phyloP scores from a whole-genome alignment of 2,329 filamentous ascomycete species.

The Bipolaris oryzae region DNA sequence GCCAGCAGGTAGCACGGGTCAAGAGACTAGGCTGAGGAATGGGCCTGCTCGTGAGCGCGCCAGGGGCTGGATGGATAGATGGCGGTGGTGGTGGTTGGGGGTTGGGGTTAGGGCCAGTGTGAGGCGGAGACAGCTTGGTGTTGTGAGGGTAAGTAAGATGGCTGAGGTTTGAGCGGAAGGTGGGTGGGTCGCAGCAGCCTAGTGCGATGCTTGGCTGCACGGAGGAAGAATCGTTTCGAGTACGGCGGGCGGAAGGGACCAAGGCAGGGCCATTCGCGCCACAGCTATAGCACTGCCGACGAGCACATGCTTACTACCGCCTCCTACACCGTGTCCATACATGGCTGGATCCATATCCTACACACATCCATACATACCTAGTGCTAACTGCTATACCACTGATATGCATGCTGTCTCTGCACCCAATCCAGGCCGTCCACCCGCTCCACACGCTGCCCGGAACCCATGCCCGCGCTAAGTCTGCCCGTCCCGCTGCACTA shows the following conservation, averaged over 20 bases:
- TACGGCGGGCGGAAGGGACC: slow-evolving; percentile 11
- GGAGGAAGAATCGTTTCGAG: slow-evolving; percentile 16
- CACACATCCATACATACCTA: not conserved
- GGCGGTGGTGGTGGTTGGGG: slow-evolving; percentile 17
- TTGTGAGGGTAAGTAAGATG: slow-evolving; percentile 12
- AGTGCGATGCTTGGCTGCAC: slow-evolving; percentile 20
- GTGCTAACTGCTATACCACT: too few relatives aligned
- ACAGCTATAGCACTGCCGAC: not conserved
- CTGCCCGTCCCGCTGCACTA: slow-evolving; percentile 18
- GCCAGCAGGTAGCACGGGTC: slow-evolving; percentile 8
- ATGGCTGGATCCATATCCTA: not conserved
- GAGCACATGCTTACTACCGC: too few relatives aligned
- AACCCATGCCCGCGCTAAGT: slow-evolving; percentile 8
- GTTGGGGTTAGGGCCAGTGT: slow-evolving; percentile 1
- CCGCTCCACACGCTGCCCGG: slow-evolving; percentile 8
- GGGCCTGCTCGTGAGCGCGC: slow-evolving; percentile 35
- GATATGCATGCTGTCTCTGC: slow-evolving; percentile 1
- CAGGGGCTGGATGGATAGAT: slow-evolving; percentile 25
- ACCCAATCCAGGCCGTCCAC: slow-evolving; percentile 3
- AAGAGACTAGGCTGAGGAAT: slow-evolving; percentile 11
- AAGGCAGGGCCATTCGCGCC: not conserved
- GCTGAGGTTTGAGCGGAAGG: slow-evolving; percentile 26
- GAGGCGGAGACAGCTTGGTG: slow-evolving; percentile 19
- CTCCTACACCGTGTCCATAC: too few relatives aligned
- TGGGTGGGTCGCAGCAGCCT: slow-evolving; percentile 21